Percentiles rank a stretch among this genome's conserved stretches.
Evolutionary conservation across 257 asterid genomes (phyloP).

Genomic region (Lycium ferocissimum): DNA sequence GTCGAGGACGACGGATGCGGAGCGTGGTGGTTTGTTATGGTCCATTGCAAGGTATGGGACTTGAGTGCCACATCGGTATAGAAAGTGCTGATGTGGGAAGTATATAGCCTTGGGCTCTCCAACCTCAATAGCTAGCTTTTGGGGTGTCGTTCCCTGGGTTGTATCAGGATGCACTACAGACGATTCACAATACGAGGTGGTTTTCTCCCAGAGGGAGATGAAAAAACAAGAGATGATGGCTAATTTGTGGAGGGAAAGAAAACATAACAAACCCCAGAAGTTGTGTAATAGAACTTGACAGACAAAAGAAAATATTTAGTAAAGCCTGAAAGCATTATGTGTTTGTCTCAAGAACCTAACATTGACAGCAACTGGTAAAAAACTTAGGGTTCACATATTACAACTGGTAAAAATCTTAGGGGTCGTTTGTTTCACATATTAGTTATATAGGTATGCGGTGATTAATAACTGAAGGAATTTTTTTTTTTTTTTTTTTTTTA

Average conservation of each 20-base stretch:
- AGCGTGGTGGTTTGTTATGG: no score
- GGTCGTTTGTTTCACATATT: not conserved
- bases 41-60: no score
- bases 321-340: not conserved
- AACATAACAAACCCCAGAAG: not conserved
- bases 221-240: slow-evolving; percentile 14
- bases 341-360: not conserved
- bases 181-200: not conserved
- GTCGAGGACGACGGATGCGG: no score
- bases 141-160: no score
- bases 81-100: no score
- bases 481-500: no score
- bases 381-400: not conserved
- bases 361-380: not conserved
- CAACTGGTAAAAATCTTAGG: not conserved
- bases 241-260: not conserved
- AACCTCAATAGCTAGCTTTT: no score
- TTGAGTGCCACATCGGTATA: no score
- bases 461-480: no score
- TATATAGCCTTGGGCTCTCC: no score
- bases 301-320: not conserved
- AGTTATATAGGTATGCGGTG: not conserved
- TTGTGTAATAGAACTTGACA: not conserved
- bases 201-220: not conserved
- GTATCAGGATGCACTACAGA: not conserved